Evolutionary conservation across 2,329 filamentous ascomycete genomes (phyloP), one percentile per base, ranked within the genome.

Genomic region (Colletotrichum musae): DNA sequence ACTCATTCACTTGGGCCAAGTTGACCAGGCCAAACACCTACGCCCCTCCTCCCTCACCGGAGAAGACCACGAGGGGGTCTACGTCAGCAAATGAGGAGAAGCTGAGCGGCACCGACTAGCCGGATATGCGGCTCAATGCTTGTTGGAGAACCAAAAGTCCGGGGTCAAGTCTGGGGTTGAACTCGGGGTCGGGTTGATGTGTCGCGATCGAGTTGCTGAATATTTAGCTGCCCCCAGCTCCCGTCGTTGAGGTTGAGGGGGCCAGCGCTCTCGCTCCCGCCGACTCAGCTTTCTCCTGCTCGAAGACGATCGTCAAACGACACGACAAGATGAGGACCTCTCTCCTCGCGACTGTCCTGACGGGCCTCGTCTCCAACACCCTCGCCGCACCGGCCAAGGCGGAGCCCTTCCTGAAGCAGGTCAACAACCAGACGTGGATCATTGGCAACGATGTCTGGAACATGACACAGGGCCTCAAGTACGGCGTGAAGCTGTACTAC

Each of bases 401-500:
- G 21, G 63, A 68, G 43, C 75, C 77, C 18, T 79, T 78, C 58
- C 61, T 79, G 28, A 72, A 56, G 16, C 72, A 77, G 56, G 64
- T 77, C 15, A 67, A 75, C 62, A 73, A 61, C 18, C 67, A 74
- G 64, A 77, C 73, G 9, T 78, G 76, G 76, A 63, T 78, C 28
- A 76, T 79, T 57, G 77, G 77, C 39, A 79, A 79, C 47, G 75
- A 74, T 52, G 48, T 75, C 48, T 77, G 76, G 76, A 77, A 77
- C 57, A 70, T 78, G 58, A 77, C 75, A 4, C 75, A 77, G 47
- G 64, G 68, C 36, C 68, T 43, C 21, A 53, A 68, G 51, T 76
- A 77, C 54, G 76, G 76, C 15, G 70, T 74, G 9, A 71, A 75
- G 71, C 69, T 78, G 18, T 75, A 71, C 41, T 78, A 75, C 62